Base-by-base conservation (phyloP, 2,329 filamentous ascomycete genomes). In the Talaromyces sp. region DNA sequence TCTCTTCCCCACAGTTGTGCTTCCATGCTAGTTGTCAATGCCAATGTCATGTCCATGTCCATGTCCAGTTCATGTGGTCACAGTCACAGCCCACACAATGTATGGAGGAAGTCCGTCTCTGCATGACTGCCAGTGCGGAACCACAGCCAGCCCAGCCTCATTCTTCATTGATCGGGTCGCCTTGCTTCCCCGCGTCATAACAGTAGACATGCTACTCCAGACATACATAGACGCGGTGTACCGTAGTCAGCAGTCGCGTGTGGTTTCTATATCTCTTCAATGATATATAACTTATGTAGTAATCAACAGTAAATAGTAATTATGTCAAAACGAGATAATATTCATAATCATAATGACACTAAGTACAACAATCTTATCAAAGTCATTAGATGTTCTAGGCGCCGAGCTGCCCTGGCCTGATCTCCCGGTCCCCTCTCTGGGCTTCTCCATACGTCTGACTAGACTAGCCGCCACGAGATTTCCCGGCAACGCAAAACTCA, bases 381-480 rank as follows among this genome's bases (percentile, higher is more conserved):
- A 10, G 1, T 24, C 1, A 47, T 13, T 33, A 10, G 33, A 35
- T 16, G 52, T 37, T 56, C 52, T 56, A 56, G 52, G 52, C 52
- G 31, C 52, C 52, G 19, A 10, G 19, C 58, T 37, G 58, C 19
- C 22, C 59, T 41, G 56, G 19, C 56, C 56, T 59, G 37, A 47
- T 33, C 24, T 37, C 43, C 24, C 47, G 31, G 35, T 61, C 59
- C 59, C 59, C 59, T 41, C 60, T 31, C 31, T 31, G 37, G 27
- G 31, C 31, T 37, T 35, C 50, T 54, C 27, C 50, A 54, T 54
- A 54, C 50, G 27, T 5, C 33, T 19, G 52, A 37, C 52, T 37
- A 56, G 52, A 22, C 56, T 59, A 62, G 49, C 60, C 49, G 60
- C 60, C 49, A 62, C 61, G 50, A 63, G 10, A 63, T 45, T 52